These are phyloP conservation scores for Plasmodium gonderi DNA, from an alignment of 169 alveolate genomes.

Conservation along the genomic window DNA sequence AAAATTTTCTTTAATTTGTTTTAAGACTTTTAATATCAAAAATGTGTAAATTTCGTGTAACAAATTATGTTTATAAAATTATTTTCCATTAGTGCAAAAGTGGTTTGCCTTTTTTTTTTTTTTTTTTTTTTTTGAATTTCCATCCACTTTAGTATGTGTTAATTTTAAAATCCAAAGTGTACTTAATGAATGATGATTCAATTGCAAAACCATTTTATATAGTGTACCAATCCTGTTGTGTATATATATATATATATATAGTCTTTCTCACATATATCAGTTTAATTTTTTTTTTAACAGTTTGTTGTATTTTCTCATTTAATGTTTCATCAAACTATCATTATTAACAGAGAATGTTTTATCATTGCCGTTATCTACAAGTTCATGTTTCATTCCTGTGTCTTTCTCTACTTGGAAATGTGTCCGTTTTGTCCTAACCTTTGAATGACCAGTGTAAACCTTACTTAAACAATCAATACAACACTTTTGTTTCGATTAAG, in stretches of 20 bases:
- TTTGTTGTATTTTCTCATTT: not conserved
- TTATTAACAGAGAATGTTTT: not conserved
- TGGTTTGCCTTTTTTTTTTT: not conserved
- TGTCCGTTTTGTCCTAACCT: not conserved
- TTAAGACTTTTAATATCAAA: conserved; percentile 20
- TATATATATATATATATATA: not conserved
- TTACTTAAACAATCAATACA: not conserved
- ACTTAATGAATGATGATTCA: not conserved
- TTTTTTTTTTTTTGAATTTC: conserved; percentile 14
- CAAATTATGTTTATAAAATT: not conserved
- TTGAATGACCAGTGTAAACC: not conserved
- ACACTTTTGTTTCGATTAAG: not conserved
- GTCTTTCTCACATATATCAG: not conserved
- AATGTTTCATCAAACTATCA: not conserved
- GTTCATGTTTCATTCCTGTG: not conserved
- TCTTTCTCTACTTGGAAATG: not conserved
- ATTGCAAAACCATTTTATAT: not conserved
- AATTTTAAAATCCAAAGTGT: not conserved
- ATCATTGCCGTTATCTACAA: not conserved
- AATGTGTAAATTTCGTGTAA: not conserved
- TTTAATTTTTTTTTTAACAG: not conserved
- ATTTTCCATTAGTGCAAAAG: not conserved
- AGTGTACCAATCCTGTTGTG: not conserved
- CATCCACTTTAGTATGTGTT: not conserved
- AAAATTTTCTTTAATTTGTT: conserved; percentile 65